Evolutionary conservation across 768 basidiomycete species (phyloP).

Genomic region (Russula olivacea): DNA sequence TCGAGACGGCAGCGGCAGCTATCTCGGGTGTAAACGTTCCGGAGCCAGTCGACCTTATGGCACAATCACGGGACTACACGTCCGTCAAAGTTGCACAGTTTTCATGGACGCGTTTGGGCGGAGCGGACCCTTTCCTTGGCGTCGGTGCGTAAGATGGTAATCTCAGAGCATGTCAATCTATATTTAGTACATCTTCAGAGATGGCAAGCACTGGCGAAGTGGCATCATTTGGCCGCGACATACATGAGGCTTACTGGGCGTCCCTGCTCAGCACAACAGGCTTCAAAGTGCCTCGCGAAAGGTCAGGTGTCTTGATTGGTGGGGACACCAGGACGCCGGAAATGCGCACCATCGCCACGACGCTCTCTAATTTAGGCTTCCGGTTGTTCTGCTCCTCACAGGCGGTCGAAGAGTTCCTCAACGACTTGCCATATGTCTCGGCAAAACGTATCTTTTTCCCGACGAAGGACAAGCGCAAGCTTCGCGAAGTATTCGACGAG

Average conservation of each 20-base stretch:
- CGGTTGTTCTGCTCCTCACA: slow-evolving; percentile 87
- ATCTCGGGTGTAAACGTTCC: slow-evolving; percentile 85
- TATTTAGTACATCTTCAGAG: slow-evolving; percentile 44
- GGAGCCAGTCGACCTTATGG: slow-evolving; percentile 88
- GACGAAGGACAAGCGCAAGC: slow-evolving; percentile 89
- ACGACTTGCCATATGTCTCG: slow-evolving; percentile 65
- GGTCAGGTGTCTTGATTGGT: slow-evolving; percentile 87
- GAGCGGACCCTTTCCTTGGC: slow-evolving; percentile 95
- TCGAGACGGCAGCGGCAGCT: slow-evolving; percentile 86
- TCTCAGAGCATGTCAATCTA: neutral
- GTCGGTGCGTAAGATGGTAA: slow-evolving; percentile 55
- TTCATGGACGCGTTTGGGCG: slow-evolving; percentile 93
- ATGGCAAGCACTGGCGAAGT: slow-evolving; percentile 99
- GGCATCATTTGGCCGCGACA: slow-evolving; percentile 87
- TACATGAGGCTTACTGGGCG: slow-evolving; percentile 95
- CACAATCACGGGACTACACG: slow-evolving; percentile 80
- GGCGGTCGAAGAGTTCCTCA: slow-evolving; percentile 75
- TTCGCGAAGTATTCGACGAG: slow-evolving; percentile 90
- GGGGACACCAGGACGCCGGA: slow-evolving; percentile 87
- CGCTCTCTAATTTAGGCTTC: slow-evolving; percentile 82
- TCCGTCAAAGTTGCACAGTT: slow-evolving; percentile 98
- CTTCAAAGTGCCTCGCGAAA: slow-evolving; percentile 81
- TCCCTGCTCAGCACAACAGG: slow-evolving; percentile 93
- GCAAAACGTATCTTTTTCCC: slow-evolving; percentile 96
- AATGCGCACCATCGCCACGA: slow-evolving; percentile 76